Conservation (phyloP, 768 basidiomycete genomes). For the Gloeostereum incarnatum region DNA sequence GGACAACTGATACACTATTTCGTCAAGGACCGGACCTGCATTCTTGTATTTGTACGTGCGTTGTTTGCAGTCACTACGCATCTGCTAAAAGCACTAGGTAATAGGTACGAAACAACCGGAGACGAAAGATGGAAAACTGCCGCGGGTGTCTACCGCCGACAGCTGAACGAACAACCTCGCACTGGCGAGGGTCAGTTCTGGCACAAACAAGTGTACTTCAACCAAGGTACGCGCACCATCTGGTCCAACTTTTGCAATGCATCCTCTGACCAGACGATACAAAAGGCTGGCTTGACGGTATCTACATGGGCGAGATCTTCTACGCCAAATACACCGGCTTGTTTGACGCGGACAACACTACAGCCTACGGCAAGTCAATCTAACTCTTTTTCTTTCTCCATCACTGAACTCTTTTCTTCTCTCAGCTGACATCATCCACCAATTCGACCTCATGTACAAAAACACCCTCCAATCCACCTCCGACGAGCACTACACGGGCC, state of each 20-base stretch:
- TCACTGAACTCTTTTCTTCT: neutral
- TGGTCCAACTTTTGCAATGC: neutral
- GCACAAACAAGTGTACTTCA: slow-evolving; percentile 32
- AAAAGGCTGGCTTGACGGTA: slow-evolving; percentile 35
- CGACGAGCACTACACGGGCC: slow-evolving; percentile 13
- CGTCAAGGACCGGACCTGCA: slow-evolving; percentile 25
- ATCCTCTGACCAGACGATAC: neutral
- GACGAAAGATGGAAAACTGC: slow-evolving; percentile 30
- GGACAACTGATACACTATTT: neutral
- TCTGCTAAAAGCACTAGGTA: neutral
- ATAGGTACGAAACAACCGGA: slow-evolving; percentile 23
- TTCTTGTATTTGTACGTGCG: slow-evolving; percentile 25
- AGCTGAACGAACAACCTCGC: slow-evolving; percentile 32
- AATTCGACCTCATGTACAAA: slow-evolving; percentile 33
- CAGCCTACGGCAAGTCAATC: slow-evolving; percentile 29
- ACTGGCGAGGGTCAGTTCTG: slow-evolving; percentile 37
- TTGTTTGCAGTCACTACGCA: neutral
- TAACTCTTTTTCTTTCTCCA: neutral
- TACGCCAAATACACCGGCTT: slow-evolving; percentile 28
- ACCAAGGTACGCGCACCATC: slow-evolving; percentile 23
- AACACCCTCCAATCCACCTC: slow-evolving; percentile 34
- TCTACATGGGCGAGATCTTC: slow-evolving; percentile 38
- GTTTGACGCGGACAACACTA: slow-evolving; percentile 23
- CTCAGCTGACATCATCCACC: slow-evolving; percentile 28
- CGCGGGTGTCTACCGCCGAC: slow-evolving; percentile 26